Percentiles rank a stretch among this genome's conserved stretches.
Evolutionary conservation across 805 yeast genomes (phyloP).

Genomic region (Wickerhamiella sorbophila): DNA sequence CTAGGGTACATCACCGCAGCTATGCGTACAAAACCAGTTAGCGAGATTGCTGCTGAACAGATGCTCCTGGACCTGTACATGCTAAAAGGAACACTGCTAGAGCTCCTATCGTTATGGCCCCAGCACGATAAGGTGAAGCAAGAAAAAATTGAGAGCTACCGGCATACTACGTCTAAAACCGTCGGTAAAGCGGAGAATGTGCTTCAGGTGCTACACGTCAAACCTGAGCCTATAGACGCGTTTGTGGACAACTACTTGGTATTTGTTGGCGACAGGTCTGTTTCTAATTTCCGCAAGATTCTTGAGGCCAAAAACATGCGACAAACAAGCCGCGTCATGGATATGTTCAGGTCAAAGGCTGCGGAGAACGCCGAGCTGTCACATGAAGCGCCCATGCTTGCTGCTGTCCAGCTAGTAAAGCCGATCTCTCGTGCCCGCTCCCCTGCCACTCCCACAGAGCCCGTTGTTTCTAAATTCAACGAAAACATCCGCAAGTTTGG

Average conservation of each 20-base stretch:
- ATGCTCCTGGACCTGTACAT: slow-evolving; percentile 56
- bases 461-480: background rate
- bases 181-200: slow-evolving; percentile 39
- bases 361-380: slow-evolving; percentile 12
- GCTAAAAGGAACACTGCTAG: slow-evolving; percentile 39
- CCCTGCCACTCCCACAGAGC: background rate
- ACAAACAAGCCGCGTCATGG: slow-evolving; percentile 12
- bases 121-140: slow-evolving; percentile 32
- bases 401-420: background rate
- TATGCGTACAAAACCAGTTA: slow-evolving; percentile 52
- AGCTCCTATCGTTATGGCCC: slow-evolving; percentile 18
- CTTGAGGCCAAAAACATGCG: slow-evolving; percentile 46
- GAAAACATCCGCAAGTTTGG: slow-evolving; percentile 9
- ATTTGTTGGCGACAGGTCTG: slow-evolving; percentile 49
- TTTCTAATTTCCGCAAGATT: slow-evolving; percentile 49
- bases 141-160: slow-evolving; percentile 16
- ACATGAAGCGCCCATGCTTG: slow-evolving; percentile 12
- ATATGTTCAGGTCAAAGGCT: slow-evolving; percentile 14
- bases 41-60: slow-evolving; percentile 65
- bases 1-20: slow-evolving; percentile 38
- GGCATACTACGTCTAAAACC: slow-evolving; percentile 7
- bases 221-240: slow-evolving; percentile 47
- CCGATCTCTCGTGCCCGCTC: background rate
- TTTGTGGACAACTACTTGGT: slow-evolving; percentile 52
- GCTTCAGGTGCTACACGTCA: slow-evolving; percentile 53